Evolutionary conservation across 2,329 filamentous ascomycete species (phyloP), one percentile per base, ranked within the genome.

Genomic region (Trichoderma koningii): DNA sequence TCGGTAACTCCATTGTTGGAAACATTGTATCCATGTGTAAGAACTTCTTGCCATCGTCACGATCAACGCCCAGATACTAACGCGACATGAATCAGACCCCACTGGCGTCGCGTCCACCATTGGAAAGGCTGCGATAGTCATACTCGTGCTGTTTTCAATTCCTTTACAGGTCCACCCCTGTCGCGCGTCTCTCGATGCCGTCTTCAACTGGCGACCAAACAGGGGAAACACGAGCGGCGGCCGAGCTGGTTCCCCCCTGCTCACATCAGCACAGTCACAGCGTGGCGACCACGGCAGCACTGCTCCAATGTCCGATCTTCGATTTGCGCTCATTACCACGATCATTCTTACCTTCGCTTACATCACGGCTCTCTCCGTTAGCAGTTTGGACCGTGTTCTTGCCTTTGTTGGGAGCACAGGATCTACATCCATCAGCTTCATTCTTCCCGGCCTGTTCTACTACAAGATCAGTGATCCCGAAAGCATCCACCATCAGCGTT

Each of bases 401-500:
- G 94, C 95, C 0, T 99, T 97, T 71, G 95, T 99, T 12, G 95
- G 95, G 44, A 93, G 90, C 71, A 99, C 95, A 0, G 95, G 95
- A 61, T 94, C 90, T 59, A 99, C 95, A 0, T 92, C 92, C 67
- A 99, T 99, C 72, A 96, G 92, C 67, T 99, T 99, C 75, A 98
- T 99, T 69, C 83, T 99, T 0, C 95, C 95, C 0, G 95, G 95
- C 0, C 79, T 99, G 4, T 99, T 99, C 77, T 99, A 98, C 78
- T 99, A 98, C 80, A 98, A 98, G 78, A 98, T 99, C 66, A 96
- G 92, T 14, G 88, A 92, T 26, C 95, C 95, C 0, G 90, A 97
- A 63, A 94, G 91, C 51, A 85, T 89, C 30, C 87, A 94, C 68
- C 93, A 97, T 71, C 94, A 97, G 75, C 87, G 90, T 15, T 81